phyloP scores from a whole-genome alignment of 169 alveolate species.

The Plasmodium gonderi region DNA sequence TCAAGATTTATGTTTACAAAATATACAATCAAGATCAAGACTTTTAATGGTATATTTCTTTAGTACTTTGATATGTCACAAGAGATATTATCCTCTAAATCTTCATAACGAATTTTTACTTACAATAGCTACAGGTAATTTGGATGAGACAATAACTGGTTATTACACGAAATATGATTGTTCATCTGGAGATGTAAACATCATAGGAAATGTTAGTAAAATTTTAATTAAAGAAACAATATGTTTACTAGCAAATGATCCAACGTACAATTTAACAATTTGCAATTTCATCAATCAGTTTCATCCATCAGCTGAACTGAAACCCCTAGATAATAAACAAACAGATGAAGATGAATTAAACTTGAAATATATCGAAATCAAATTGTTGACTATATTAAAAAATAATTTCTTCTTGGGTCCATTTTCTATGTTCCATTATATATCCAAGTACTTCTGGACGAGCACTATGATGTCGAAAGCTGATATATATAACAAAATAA shows the following conservation, averaged over 20 bases:
- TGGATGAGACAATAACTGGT: slow-evolving; percentile 86
- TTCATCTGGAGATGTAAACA: slow-evolving; percentile 91
- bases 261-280: slow-evolving; percentile 22
- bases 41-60: slow-evolving; percentile 84
- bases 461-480: neutral
- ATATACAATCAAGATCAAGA: slow-evolving; percentile 83
- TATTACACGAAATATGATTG: slow-evolving; percentile 94
- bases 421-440: slow-evolving; percentile 45
- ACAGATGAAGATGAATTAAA: slow-evolving; percentile 61
- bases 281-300: slow-evolving; percentile 24
- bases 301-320: slow-evolving; percentile 70
- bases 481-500: slow-evolving; percentile 9
- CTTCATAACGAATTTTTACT: slow-evolving; percentile 31
- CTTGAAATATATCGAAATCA: slow-evolving; percentile 48
- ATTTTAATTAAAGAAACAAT: slow-evolving; percentile 63
- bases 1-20: slow-evolving; percentile 78
- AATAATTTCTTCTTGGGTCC: slow-evolving; percentile 58
- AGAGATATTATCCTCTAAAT: slow-evolving; percentile 17
- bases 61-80: slow-evolving; percentile 82
- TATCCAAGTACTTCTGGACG: slow-evolving; percentile 50
- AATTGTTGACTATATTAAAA: slow-evolving; percentile 51
- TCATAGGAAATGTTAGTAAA: slow-evolving; percentile 91
- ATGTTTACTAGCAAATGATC: slow-evolving; percentile 52
- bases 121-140: slow-evolving; percentile 81
- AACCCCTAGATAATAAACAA: slow-evolving; percentile 60